Conservation (phyloP, 1,139 yeast genomes). For the Blastobotrys malaysiensis region DNA sequence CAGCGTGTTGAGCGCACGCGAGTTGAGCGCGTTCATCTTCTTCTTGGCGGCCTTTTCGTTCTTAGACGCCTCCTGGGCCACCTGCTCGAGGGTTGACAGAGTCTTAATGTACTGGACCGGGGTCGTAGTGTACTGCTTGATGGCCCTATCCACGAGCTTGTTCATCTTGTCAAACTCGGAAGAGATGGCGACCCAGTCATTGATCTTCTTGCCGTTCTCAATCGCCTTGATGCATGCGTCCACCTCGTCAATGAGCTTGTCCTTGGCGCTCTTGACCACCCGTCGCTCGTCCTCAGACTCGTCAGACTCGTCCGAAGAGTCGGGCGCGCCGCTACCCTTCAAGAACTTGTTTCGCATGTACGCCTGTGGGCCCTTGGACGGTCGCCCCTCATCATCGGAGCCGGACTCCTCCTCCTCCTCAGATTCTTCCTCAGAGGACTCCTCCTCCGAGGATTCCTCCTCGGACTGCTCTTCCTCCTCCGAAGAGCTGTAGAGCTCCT, state of each 20-base stretch:
- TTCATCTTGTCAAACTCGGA: slow-evolving; percentile 72
- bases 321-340: slow-evolving; percentile 42
- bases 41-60: slow-evolving; percentile 56
- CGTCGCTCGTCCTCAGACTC: slow-evolving; percentile 57
- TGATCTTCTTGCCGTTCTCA: slow-evolving; percentile 62
- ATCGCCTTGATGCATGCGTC: slow-evolving; percentile 60
- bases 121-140: slow-evolving; percentile 63
- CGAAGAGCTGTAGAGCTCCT: slow-evolving; percentile 19
- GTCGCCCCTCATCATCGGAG: slow-evolving; percentile 38
- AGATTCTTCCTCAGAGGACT: slow-evolving; percentile 30
- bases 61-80: slow-evolving; percentile 51
- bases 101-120: slow-evolving; percentile 70
- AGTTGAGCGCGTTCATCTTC: slow-evolving; percentile 75
- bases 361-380: slow-evolving; percentile 46
- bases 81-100: slow-evolving; percentile 68
- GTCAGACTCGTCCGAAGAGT: slow-evolving; percentile 46
- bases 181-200: slow-evolving; percentile 76
- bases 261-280: slow-evolving; percentile 90
- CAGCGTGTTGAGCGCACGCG: slow-evolving; percentile 81
- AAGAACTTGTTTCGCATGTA: slow-evolving; percentile 51
- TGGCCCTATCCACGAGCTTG: slow-evolving; percentile 59
- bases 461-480: slow-evolving; percentile 22
- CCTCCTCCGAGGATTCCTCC: slow-evolving; percentile 28
- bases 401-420: slow-evolving; percentile 32
- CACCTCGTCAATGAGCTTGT: slow-evolving; percentile 85